Percentiles rank a stretch among this genome's conserved stretches.
phyloP scores from a whole-genome alignment of 139 green algal genomes.

The Gonium pectorale region DNA sequence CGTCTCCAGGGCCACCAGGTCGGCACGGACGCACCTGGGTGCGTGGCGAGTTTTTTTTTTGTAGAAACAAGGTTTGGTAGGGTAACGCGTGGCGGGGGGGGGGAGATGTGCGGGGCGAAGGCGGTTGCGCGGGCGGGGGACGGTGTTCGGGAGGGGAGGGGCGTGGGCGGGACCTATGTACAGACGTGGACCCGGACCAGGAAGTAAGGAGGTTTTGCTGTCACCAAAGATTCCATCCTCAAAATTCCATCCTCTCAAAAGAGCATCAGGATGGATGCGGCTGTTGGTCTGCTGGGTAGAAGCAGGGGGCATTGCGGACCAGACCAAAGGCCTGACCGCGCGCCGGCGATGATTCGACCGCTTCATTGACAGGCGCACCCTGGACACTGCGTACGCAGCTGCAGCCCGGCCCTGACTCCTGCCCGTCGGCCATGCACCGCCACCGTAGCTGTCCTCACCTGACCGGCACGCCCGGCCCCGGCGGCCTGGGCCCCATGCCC shows the following conservation, averaged over 20 bases:
- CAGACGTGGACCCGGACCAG: too few relatives aligned
- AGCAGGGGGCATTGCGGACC: too few relatives aligned
- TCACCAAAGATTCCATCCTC: too few relatives aligned
- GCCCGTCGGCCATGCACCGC: not conserved
- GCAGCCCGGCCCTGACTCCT: not conserved
- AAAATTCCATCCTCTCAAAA: too few relatives aligned
- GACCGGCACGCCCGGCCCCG: conserved; percentile 10
- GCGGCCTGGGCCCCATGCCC: conserved; percentile 12
- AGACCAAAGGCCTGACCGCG: too few relatives aligned
- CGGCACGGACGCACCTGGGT: conserved; percentile 53
- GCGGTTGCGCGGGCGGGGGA: not conserved
- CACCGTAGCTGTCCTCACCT: conserved; percentile 23
- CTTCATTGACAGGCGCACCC: too few relatives aligned
- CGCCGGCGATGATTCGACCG: too few relatives aligned
- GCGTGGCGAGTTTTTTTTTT: not conserved
- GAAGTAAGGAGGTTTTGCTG: too few relatives aligned
- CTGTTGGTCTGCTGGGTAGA: too few relatives aligned
- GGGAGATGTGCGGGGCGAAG: not conserved
- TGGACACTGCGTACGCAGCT: too few relatives aligned
- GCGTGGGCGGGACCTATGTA: not conserved
- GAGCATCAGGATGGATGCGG: too few relatives aligned
- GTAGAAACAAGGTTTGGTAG: not conserved
- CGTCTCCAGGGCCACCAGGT: conserved; percentile 41
- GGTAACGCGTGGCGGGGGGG: not conserved
- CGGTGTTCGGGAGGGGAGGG: not conserved